Conservation (phyloP, 805 yeast genomes). For the Sungouiozyma intestinalis region DNA sequence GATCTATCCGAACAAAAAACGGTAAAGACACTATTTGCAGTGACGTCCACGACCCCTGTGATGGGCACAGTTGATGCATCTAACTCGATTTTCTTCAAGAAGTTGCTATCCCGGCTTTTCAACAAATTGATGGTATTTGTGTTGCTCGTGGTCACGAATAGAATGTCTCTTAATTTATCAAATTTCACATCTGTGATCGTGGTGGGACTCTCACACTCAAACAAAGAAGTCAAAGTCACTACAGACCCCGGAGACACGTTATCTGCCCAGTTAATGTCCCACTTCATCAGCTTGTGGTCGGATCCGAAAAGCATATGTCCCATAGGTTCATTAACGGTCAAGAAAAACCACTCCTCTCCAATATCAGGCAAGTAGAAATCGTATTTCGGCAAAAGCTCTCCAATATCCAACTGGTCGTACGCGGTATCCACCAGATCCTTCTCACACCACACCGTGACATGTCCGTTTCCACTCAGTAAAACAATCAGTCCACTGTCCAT, state of each 20-base stretch:
- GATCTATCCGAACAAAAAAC: slow-evolving; percentile 21
- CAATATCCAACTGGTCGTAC: slow-evolving; percentile 15
- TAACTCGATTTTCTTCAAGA: slow-evolving; percentile 11
- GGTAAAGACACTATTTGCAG: slow-evolving; percentile 19
- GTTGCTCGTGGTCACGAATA: slow-evolving; percentile 18
- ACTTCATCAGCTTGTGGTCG: slow-evolving; percentile 12
- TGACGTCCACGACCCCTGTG: slow-evolving; percentile 19
- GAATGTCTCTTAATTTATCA: slow-evolving; percentile 8
- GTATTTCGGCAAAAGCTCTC: slow-evolving; percentile 5
- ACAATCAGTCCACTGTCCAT: slow-evolving; percentile 9
- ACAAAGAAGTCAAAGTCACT: slow-evolving; percentile 8
- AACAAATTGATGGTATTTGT: slow-evolving; percentile 15
- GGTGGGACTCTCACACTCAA: slow-evolving; percentile 6
- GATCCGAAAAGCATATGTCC: slow-evolving; percentile 13
- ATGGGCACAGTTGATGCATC: slow-evolving; percentile 15
- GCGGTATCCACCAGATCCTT: slow-evolving; percentile 21
- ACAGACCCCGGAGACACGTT: slow-evolving; percentile 2
- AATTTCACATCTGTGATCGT: slow-evolving; percentile 23
- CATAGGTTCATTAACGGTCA: slow-evolving; percentile 6
- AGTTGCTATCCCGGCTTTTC: slow-evolving; percentile 7
- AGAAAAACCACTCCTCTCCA: slow-evolving; percentile 10
- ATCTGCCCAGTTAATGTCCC: slow-evolving; percentile 11
- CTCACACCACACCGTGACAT: slow-evolving; percentile 23
- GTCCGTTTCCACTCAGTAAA: slow-evolving; percentile 16
- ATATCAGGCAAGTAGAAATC: slow-evolving; percentile 2